Base-by-base conservation (phyloP, 345 rosid genomes). In the Eucalyptus paniculata region DNA sequence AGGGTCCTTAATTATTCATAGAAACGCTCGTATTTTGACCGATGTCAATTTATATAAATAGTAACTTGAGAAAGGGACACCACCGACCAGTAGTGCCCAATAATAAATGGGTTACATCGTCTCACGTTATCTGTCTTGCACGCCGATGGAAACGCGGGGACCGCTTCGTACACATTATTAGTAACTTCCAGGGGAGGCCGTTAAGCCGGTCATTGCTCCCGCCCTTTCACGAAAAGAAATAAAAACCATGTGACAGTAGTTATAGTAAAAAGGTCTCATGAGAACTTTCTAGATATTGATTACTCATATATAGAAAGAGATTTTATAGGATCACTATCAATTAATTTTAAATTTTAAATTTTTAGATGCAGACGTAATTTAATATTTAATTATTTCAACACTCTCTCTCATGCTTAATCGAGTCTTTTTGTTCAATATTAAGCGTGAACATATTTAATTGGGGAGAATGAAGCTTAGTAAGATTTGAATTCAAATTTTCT, bases 361-460 rank as follows among this genome's bases (percentile, higher is more conserved):
- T 8, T 53, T 53, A 53, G 0, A 53, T 53, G 4, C 2, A 19
- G 0, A 53, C 0, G 2, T 53, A 5, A 53, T 53, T 53, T 53
- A 21, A 21, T 21, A 53, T 21, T 53, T 53, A 8, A 53, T 53
- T 3, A 53, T 53, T 53, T 2, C 11, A 53, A 53, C 5, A 53
- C 26, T 21, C 24, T 53, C 2, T 2, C 2, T 53, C 58, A 53
- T 2, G 2, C 1, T 21, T 53, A 53, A 53, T 21, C 5, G 5
- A 3, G 26, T 21, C 0, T 53, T 53, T 21, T 53, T 53, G 26
- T 8, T 0, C 10, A 2, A 53, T 53, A 53, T 19, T 53, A 53
- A 53, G 4, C 4, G 1, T 19, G 10, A 0, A 53, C 10, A 51
- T 17, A 51, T 18, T 51, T 51, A 18, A 7, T 18, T 51, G 56